Percentiles rank a stretch among this genome's conserved stretches.
These are phyloP conservation scores for Colletotrichum trifolii DNA, from an alignment of 2,329 filamentous ascomycete genomes.

Conservation along the genomic window DNA sequence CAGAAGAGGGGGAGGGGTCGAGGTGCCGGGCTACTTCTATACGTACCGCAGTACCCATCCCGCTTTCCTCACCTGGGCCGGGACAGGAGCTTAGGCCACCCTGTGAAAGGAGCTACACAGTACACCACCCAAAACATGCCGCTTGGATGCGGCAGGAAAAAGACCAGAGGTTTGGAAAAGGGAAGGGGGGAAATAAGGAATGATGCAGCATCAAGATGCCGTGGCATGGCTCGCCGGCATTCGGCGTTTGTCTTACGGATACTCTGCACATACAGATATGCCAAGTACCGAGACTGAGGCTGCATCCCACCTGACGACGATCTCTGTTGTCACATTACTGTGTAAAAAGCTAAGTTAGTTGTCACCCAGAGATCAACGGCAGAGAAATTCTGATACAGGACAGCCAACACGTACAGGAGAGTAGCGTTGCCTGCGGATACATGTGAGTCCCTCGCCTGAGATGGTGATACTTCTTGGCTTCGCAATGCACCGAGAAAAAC, in stretches of 20 bases:
- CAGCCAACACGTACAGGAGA: neutral
- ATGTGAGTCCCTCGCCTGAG: slow-evolving; percentile 31
- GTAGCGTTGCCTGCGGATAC: slow-evolving; percentile 19
- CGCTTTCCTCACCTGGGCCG: slow-evolving; percentile 8
- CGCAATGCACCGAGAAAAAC: slow-evolving; percentile 27
- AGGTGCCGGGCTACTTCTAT: neutral
- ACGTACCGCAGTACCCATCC: slow-evolving; percentile 8
- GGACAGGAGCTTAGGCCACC: slow-evolving; percentile 32
- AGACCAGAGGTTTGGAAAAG: neutral
- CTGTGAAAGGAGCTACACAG: slow-evolving; percentile 22
- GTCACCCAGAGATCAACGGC: no score
- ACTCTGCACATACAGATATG: neutral
- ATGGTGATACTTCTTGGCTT: slow-evolving; percentile 34
- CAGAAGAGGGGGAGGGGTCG: slow-evolving; percentile 20
- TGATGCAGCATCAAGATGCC: neutral
- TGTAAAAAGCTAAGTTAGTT: neutral
- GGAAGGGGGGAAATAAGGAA: neutral
- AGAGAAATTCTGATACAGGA: no score
- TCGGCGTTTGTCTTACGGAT: slow-evolving; percentile 11
- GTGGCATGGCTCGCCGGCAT: slow-evolving; percentile 27
- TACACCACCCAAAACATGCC: slow-evolving; percentile 32
- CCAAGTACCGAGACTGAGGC: neutral
- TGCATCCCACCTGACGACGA: slow-evolving; percentile 11
- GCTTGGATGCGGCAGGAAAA: slow-evolving; percentile 28
- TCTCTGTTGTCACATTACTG: neutral